Evolutionary conservation across 2,329 filamentous ascomycete genomes (phyloP), one percentile per base, ranked within the genome.

Genomic region (Trichophyton verrucosum): DNA sequence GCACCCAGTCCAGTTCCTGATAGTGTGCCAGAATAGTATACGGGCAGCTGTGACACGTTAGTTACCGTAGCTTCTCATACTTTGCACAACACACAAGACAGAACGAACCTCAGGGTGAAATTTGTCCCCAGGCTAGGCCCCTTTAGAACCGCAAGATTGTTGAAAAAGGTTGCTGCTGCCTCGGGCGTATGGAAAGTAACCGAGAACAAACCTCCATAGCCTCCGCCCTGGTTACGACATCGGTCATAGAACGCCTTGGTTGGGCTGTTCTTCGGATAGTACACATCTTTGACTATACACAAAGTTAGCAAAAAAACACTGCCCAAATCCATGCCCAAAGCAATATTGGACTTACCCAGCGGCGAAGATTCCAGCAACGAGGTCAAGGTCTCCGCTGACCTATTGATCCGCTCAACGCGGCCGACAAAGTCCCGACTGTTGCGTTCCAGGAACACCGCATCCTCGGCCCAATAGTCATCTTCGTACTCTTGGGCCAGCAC

Each of bases 121-220:
- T 99, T 99, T 0, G 94, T 97, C 1, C 94, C 94, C 57, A 99
- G 78, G 73, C 91, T 96, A 0, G 94, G 94, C 0, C 94, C 94
- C 74, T 99, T 99, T 44, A 90, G 86, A 1, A 91, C 94, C 64
- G 95, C 85, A 15, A 99, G 77, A 11, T 82, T 81, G 74, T 99
- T 91, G 73, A 87, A 96, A 72, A 97, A 96, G 0, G 83, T 81
- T 60, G 89, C 78, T 0, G 92, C 89, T 64, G 91, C 85, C 33
- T 80, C 78, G 61, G 81, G 83, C 1, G 79, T 79, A 66, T 88
- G 77, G 69, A 97, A 95, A 0, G 87, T 89, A 42, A 91, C 85
- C 2, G 90, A 96, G 11, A 99, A 79, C 1, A 99, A 78, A 2
- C 92, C 92, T 8, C 94, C 92, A 69, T 97, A 97, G 0, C 92